Conservation (phyloP, 768 basidiomycete genomes). For the Leucocoprinus leucothites region DNA sequence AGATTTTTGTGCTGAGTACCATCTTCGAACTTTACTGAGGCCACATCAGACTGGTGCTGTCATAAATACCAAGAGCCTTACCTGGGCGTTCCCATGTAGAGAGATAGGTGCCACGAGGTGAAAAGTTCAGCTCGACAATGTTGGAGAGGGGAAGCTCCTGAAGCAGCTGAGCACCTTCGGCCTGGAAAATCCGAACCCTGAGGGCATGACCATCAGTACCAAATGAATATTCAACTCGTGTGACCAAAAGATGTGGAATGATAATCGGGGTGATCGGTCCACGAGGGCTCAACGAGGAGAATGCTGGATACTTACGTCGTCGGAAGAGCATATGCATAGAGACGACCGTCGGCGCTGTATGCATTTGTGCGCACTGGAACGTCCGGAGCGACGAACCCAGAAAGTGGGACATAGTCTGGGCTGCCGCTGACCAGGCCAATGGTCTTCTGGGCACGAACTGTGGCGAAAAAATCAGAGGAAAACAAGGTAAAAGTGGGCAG, state of each 20-base stretch:
- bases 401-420: constrained; percentile 67
- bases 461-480: constrained; percentile 12
- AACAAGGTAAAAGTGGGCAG: constrained; percentile 15
- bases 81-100: constrained; percentile 95
- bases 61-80: constrained; percentile 24
- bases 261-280: constrained; percentile 15
- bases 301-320: constrained; percentile 49
- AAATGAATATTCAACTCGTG: constrained; percentile 6
- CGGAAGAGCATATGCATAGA: constrained; percentile 83
- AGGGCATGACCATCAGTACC: constrained; percentile 9
- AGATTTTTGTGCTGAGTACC: constrained; percentile 92
- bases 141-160: constrained; percentile 73
- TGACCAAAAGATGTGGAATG: constrained; percentile 11
- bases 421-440: constrained; percentile 82
- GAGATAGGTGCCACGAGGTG: constrained; percentile 88
- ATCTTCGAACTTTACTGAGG: constrained; percentile 79
- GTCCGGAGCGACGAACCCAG: constrained; percentile 65
- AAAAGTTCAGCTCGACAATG: constrained; percentile 84
- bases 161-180: constrained; percentile 68
- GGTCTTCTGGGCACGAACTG: constrained; percentile 94
- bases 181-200: constrained; percentile 77
- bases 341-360: constrained; percentile 85
- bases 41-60: background rate
- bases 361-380: constrained; percentile 70
- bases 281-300: constrained; percentile 19